Evolutionary conservation across 768 basidiomycete genomes (phyloP), one percentile per base, ranked within the genome.

Genomic region (Boletus rubroflammeus): DNA sequence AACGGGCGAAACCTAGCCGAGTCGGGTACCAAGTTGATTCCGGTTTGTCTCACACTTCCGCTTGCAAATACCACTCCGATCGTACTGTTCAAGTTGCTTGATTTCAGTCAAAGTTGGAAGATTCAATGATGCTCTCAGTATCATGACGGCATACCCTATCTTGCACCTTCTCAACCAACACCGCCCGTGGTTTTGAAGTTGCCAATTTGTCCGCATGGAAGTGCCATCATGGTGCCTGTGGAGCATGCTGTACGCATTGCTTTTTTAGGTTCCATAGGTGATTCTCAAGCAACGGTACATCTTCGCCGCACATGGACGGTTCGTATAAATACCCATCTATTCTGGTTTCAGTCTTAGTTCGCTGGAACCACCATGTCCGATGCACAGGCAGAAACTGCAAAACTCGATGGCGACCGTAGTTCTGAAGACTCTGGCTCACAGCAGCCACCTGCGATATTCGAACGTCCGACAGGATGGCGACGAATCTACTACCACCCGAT

Each of bases 401-500:
- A 69, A 41, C 42, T 53, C 23, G 61, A 50, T 43, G 47, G 47
- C 32, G 57, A 53, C 32, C 52, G 29, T 29, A 56, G 50, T 41
- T 62, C 62, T 36, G 54, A 67, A 19, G 58, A 59, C 25, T 67
- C 62, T 47, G 62, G 54, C 51, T 56, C 56, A 17, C 56, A 51
- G 29, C 54, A 50, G 28, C 32, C 56, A 19, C 40, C 56, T 29
- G 63, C 68, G 58, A 59, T 76, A 50, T 77, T 74, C 62, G 72
- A 77, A 49, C 77, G 78, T 39, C 82, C 78, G 1, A 76, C 65
- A 1, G 83, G 84, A 39, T 62, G 83, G 62, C 79, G 72, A 62
- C 75, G 80, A 6, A 23, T 82, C 29, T 86, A 85, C 66, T 78
- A 80, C 55, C 77, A 86, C 56, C 81, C 84, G 0, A 1, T 52